phyloP scores from a whole-genome alignment of 352 stramenopile genomes.

The Phytophthora agathidicida region DNA sequence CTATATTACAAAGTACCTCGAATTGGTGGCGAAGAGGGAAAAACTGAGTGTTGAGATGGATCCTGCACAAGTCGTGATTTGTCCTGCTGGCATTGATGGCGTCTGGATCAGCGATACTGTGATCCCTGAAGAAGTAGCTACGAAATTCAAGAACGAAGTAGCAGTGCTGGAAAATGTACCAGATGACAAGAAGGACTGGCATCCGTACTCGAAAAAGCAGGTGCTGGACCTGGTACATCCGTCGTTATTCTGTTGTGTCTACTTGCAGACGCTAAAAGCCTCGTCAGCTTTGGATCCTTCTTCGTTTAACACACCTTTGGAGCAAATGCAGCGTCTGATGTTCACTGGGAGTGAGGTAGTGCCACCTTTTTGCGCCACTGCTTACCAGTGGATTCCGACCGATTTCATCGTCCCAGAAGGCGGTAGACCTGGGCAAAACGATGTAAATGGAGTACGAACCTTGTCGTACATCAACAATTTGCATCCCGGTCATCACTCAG shows the following conservation, averaged over 20 bases:
- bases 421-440: background rate
- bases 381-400: slow-evolving; percentile 58
- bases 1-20: slow-evolving; percentile 18
- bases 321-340: slow-evolving; percentile 46
- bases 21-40: slow-evolving; percentile 8
- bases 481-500: slow-evolving; percentile 28
- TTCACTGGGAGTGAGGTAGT: slow-evolving; percentile 15
- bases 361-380: background rate
- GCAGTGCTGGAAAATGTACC: slow-evolving; percentile 39
- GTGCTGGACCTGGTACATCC: slow-evolving; percentile 67
- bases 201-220: slow-evolving; percentile 52
- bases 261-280: slow-evolving; percentile 36
- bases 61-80: slow-evolving; percentile 18
- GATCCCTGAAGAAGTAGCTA: slow-evolving; percentile 29
- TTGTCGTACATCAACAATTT: slow-evolving; percentile 67
- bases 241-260: slow-evolving; percentile 63
- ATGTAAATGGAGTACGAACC: slow-evolving; percentile 11
- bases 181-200: slow-evolving; percentile 58
- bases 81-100: slow-evolving; percentile 36
- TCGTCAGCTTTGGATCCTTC: background rate
- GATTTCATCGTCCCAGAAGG: slow-evolving; percentile 32
- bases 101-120: slow-evolving; percentile 47
- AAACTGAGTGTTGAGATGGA: slow-evolving; percentile 2
- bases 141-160: slow-evolving; percentile 38
- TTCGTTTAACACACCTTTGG: slow-evolving; percentile 5